A percentile compares a stretch with the other conserved stretches of the same genome.
phyloP scores from a whole-genome alignment of 768 basidiomycete genomes.

The Fistulinella prunicolor region DNA sequence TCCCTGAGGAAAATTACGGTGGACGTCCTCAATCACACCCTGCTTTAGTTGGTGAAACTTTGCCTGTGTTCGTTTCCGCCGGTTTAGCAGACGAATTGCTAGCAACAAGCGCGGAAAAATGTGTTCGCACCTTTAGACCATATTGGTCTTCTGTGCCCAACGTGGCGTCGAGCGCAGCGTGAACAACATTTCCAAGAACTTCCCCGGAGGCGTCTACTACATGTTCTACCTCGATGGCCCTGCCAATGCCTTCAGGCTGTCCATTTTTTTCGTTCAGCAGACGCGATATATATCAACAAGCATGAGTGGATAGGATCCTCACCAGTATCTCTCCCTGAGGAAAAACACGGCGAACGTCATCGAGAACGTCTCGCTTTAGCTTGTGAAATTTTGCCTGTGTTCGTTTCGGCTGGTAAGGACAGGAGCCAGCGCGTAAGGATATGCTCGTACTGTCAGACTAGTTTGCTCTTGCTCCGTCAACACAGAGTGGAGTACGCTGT shows the following conservation, averaged over 20 bases:
- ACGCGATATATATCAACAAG: background rate
- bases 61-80: conserved; percentile 8
- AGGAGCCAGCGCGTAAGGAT: background rate
- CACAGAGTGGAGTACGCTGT: conserved; percentile 17
- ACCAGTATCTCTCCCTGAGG: conserved; percentile 31
- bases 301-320: background rate
- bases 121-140: conserved; percentile 19
- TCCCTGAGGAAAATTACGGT: conserved; percentile 26
- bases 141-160: conserved; percentile 23
- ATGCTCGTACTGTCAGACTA: conserved; percentile 22
- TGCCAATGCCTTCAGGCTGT: conserved; percentile 24
- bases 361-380: conserved; percentile 26
- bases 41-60: conserved; percentile 30
- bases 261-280: background rate
- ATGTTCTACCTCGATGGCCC: conserved; percentile 15
- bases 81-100: background rate
- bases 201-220: background rate
- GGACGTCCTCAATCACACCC: conserved; percentile 30
- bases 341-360: conserved; percentile 26
- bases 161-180: conserved; percentile 10
- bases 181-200: background rate
- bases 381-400: conserved; percentile 31
- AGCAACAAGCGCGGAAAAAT: background rate
- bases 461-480: conserved; percentile 23
- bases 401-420: background rate